Conservation (phyloP, 257 asterid species). For the Ajuga chamaepitys region DNA sequence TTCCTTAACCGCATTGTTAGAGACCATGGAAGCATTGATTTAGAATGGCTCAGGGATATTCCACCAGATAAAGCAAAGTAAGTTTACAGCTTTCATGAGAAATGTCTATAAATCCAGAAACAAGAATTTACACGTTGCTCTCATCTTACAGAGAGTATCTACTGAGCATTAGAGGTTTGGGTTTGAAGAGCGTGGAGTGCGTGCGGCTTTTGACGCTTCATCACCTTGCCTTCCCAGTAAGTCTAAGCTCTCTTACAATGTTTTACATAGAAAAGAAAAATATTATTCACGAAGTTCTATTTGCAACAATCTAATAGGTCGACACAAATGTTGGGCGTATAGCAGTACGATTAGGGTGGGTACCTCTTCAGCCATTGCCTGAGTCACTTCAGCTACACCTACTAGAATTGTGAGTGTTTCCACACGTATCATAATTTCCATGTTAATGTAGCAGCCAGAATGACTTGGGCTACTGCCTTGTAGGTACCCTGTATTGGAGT, state of each 20-base stretch:
- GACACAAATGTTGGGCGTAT: conserved; percentile 98
- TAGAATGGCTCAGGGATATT: conserved; percentile 92
- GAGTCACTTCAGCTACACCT: conserved; percentile 97
- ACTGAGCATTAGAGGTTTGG: conserved; percentile 86
- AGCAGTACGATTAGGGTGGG: conserved; percentile 99
- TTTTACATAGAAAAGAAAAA: conserved; percentile 6
- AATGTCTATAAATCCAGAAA: background rate
- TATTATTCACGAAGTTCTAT: conserved; percentile 21
- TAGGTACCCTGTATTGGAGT: conserved; percentile 66
- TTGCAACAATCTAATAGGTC: conserved; percentile 46
- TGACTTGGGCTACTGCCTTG: conserved; percentile 19
- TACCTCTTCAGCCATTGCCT: conserved; percentile 96
- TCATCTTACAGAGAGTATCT: conserved; percentile 76
- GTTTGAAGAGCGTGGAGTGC: conserved; percentile 94
- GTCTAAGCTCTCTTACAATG: conserved; percentile 28
- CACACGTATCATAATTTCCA: conserved; percentile 11
- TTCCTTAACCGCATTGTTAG: conserved; percentile 75
- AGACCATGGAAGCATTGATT: conserved; percentile 84
- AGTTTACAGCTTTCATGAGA: conserved; percentile 16
- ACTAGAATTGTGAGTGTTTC: conserved; percentile 72
- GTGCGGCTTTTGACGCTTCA: conserved; percentile 97
- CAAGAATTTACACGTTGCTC: conserved; percentile 10
- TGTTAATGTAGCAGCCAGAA: conserved; percentile 8
- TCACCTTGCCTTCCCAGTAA: conserved; percentile 98
- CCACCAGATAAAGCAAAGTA: conserved; percentile 98